A percentile compares a stretch with the other conserved stretches of the same genome.
phyloP scores from a whole-genome alignment of 2,329 filamentous ascomycete species.

The Trichoderma polysporum region DNA sequence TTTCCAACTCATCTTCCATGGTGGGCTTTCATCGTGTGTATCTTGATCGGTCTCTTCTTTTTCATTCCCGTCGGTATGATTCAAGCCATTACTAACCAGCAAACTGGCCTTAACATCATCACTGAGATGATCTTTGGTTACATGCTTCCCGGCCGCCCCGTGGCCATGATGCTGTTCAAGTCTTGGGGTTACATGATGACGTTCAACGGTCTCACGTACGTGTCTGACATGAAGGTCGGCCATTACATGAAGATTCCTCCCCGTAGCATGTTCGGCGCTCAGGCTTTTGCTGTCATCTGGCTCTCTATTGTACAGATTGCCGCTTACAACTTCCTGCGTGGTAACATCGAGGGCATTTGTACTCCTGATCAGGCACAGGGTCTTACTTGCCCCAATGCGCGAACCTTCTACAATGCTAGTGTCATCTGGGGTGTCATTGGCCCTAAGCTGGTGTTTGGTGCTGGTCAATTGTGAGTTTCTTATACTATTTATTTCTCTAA shows the following conservation, averaged over 20 bases:
- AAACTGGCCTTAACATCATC: conserved; percentile 49
- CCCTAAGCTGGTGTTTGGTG: conserved; percentile 35
- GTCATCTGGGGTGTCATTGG: conserved; percentile 63
- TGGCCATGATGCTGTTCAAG: conserved; percentile 54
- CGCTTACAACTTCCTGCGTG: conserved; percentile 42
- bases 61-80: conserved; percentile 47
- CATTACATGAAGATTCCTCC: conserved; percentile 56
- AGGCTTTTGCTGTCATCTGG: conserved; percentile 43
- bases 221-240: conserved; percentile 52
- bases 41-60: conserved; percentile 41
- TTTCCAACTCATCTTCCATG: conserved; percentile 44
- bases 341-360: conserved; percentile 56
- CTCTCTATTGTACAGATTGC: conserved; percentile 40
- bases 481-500: background rate
- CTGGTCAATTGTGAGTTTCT: conserved; percentile 32
- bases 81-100: conserved; percentile 50
- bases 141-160: conserved; percentile 46
- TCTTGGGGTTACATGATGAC: conserved; percentile 47
- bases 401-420: conserved; percentile 60
- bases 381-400: conserved; percentile 56
- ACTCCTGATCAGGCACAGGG: conserved; percentile 46
- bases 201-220: conserved; percentile 48
- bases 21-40: conserved; percentile 44
- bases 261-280: conserved; percentile 48
- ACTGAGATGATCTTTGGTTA: conserved; percentile 51